These are phyloP conservation scores for Suhomyces chickasaworum DNA, from an alignment of 1,139 yeast genomes.

Conservation along the genomic window DNA sequence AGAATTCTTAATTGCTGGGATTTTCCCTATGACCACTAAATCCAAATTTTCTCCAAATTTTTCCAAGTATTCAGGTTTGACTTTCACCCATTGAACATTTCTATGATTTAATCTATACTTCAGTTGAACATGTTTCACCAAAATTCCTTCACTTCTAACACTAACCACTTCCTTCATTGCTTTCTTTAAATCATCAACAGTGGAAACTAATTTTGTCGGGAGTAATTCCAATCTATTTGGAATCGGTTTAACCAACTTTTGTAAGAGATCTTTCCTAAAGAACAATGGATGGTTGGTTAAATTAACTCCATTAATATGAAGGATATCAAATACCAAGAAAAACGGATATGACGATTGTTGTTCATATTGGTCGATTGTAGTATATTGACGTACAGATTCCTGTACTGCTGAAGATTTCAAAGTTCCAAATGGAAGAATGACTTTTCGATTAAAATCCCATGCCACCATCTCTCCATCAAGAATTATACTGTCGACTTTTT, in stretches of 20 bases:
- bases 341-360: slow-evolving; percentile 56
- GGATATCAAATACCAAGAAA: slow-evolving; percentile 69
- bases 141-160: slow-evolving; percentile 77
- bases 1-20: slow-evolving; percentile 71
- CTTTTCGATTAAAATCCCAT: slow-evolving; percentile 64
- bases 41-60: slow-evolving; percentile 89
- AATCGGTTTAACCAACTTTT: slow-evolving; percentile 47
- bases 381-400: slow-evolving; percentile 47
- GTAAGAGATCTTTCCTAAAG: slow-evolving; percentile 57
- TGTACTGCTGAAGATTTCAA: slow-evolving; percentile 70
- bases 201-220: slow-evolving; percentile 43
- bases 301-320: slow-evolving; percentile 66
- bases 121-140: slow-evolving; percentile 66
- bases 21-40: slow-evolving; percentile 74
- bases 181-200: slow-evolving; percentile 53
- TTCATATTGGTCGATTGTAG: slow-evolving; percentile 40
- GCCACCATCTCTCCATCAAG: slow-evolving; percentile 96
- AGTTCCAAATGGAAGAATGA: slow-evolving; percentile 76
- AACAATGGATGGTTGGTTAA: slow-evolving; percentile 56
- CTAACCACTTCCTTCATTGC: slow-evolving; percentile 62
- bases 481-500: slow-evolving; percentile 51
- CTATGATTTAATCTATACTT: slow-evolving; percentile 63
- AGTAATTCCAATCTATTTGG: slow-evolving; percentile 61
- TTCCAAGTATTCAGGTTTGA: slow-evolving; percentile 87
- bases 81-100: slow-evolving; percentile 72